phyloP scores from a whole-genome alignment of 371 early-diverging fungal genomes.

The Aphelidium insulamus region DNA sequence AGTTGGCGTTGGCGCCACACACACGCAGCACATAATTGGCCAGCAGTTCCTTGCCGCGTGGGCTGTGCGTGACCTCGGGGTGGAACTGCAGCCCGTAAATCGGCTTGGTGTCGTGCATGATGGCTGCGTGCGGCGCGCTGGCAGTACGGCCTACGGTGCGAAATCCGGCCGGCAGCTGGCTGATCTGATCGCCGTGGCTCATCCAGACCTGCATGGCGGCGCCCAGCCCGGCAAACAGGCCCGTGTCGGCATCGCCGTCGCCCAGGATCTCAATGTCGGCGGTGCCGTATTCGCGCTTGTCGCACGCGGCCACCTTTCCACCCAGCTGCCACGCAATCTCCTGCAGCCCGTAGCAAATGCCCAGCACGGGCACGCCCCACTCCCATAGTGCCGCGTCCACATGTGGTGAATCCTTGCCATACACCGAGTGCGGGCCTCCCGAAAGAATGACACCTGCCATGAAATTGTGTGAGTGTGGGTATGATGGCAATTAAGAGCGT shows the following conservation, averaged over 20 bases:
- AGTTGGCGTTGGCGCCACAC: conserved; percentile 56
- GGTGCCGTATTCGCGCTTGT: conserved; percentile 86
- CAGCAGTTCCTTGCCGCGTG: conserved; percentile 55
- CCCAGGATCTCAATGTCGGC: conserved; percentile 43
- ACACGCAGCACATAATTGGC: conserved; percentile 78
- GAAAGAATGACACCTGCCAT: conserved; percentile 56
- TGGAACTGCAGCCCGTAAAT: conserved; percentile 93
- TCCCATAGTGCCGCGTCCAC: conserved; percentile 76
- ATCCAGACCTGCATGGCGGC: conserved; percentile 74
- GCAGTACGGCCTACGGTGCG: conserved; percentile 56
- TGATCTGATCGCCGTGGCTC: conserved; percentile 90
- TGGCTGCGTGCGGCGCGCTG: conserved; percentile 74
- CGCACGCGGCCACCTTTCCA: conserved; percentile 63
- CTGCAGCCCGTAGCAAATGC: conserved; percentile 94
- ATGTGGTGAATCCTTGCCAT: conserved; percentile 80
- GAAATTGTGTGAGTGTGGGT: neutral
- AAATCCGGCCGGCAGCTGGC: conserved; percentile 58
- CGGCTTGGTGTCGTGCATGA: conserved; percentile 45
- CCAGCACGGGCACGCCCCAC: conserved; percentile 73
- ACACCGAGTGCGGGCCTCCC: conserved; percentile 89
- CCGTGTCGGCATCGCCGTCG: conserved; percentile 25
- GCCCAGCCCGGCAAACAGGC: conserved; percentile 53
- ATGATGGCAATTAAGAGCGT: no score
- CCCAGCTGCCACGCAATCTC: conserved; percentile 74
- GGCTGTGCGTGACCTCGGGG: conserved; percentile 91